A percentile compares a stretch with the other conserved stretches of the same genome.
Evolutionary conservation across 202 grass and related monocot genomes (phyloP).

Genomic region (Saccharum hybrid): DNA sequence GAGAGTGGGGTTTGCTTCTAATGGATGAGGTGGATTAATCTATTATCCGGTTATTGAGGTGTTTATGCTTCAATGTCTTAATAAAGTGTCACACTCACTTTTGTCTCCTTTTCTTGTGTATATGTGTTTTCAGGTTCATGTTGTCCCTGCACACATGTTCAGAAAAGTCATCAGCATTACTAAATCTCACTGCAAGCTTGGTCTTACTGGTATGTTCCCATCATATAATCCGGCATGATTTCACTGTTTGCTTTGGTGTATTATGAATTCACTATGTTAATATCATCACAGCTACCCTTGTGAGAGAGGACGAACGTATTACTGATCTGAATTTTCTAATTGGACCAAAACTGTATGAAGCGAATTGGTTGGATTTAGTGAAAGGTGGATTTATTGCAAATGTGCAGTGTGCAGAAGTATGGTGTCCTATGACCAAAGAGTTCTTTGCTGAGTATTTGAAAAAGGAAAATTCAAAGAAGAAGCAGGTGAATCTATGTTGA

Average conservation of each 20-base stretch:
- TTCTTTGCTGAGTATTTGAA: constrained; percentile 98
- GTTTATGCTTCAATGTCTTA: constrained; percentile 17
- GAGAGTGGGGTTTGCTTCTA: constrained; percentile 93
- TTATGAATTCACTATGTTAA: constrained; percentile 36
- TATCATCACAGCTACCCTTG: constrained; percentile 81
- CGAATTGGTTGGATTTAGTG: constrained; percentile 99
- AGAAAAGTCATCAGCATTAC: constrained; percentile 99
- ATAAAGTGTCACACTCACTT: not conserved
- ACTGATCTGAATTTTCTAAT: constrained; percentile 99
- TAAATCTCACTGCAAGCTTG: constrained; percentile 99
- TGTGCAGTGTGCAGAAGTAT: constrained; percentile 99
- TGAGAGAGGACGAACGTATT: constrained; percentile 99
- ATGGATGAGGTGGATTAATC: constrained; percentile 85
- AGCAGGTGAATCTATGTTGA: constrained; percentile 68
- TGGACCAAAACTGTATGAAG: constrained; percentile 96
- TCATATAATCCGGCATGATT: constrained; percentile 26
- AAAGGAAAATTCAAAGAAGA: constrained; percentile 99
- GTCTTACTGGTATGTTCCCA: constrained; percentile 78
- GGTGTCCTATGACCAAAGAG: constrained; percentile 99
- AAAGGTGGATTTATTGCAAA: constrained; percentile 99
- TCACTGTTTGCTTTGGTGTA: constrained; percentile 31
- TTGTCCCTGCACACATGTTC: constrained; percentile 99
- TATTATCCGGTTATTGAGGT: not conserved
- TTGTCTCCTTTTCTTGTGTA: constrained; percentile 5
- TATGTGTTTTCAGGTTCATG: constrained; percentile 74